Evolutionary conservation across 352 stramenopile species (phyloP).

Genomic region (Blastocystis sp.): DNA sequence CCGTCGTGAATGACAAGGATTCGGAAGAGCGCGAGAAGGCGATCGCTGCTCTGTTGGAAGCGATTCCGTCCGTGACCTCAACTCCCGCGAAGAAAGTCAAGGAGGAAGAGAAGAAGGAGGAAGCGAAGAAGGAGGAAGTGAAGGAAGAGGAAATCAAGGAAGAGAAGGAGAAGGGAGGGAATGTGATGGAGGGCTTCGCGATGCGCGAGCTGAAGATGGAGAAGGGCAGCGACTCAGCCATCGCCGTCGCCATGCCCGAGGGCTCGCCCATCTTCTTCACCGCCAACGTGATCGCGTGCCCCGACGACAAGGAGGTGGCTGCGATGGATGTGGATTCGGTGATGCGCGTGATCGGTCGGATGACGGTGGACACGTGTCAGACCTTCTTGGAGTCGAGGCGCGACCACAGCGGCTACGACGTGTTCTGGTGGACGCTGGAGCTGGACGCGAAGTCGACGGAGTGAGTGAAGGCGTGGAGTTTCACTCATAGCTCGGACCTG

Average conservation of each 20-base stretch:
- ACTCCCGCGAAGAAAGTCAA: background rate
- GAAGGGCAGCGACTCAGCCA: background rate
- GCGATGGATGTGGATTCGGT: background rate
- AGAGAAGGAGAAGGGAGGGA: background rate
- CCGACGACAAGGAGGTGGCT: slow-evolving; percentile 6
- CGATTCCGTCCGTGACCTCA: background rate
- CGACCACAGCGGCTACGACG: background rate
- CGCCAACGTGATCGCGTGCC: slow-evolving; percentile 8
- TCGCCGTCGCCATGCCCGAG: slow-evolving; percentile 51
- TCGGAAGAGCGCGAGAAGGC: slow-evolving; percentile 24
- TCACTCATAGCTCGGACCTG: background rate
- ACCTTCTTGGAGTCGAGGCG: slow-evolving; percentile 29
- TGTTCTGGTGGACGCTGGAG: slow-evolving; percentile 28
- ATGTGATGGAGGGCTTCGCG: background rate
- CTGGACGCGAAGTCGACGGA: background rate
- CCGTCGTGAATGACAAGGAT: background rate
- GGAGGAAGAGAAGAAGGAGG: slow-evolving; percentile 29
- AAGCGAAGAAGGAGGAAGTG: slow-evolving; percentile 33
- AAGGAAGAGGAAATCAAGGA: background rate
- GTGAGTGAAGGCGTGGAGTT: background rate
- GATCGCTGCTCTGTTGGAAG: slow-evolving; percentile 45
- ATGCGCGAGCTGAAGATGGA: background rate
- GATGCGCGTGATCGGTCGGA: slow-evolving; percentile 54
- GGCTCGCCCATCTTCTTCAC: background rate
- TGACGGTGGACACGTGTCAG: slow-evolving; percentile 25